Evolutionary conservation across 768 basidiomycete genomes (phyloP), one percentile per base, ranked within the genome.

Genomic region (Kondoa malvinella): DNA sequence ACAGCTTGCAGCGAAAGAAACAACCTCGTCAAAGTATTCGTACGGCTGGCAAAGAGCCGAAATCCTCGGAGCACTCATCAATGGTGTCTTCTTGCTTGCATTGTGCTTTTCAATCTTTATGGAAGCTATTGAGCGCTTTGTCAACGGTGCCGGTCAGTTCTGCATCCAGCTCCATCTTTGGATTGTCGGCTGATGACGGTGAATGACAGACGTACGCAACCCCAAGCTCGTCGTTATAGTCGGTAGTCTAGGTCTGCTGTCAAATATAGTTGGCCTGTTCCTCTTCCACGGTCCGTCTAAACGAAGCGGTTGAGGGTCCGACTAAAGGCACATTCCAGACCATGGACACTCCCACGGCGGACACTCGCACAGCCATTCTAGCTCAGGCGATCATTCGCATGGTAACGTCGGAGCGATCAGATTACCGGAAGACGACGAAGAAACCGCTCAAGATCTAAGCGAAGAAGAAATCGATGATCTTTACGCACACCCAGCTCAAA

Each of bases 21-120:
- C 83, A 31, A 79, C 78, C 33, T 83, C 77, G 4, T 82, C 87
- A 31, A 83, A 85, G 63, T 95, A 95, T 77, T 91, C 94, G 31
- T 97, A 97, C 76, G 94, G 92, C n/a, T 97, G 92, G 94, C 92
- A 97, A 77, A 82, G 95, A 70, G 95, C 95, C 1, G 74, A 75
- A 32, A 73, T 75, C n/a, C 82, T 96, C 4, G 92, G 92, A 26
- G 95, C 95, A 0, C 81, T 97, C 58, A 79, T 97, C 72, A 99
- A 99, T 74, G 95, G 95, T 64, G 91, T 97, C 66, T 97, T 97
- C 80, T 83, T 99, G 3, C 82, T 96, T 57, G 95, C 95, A 0
- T 83, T 97, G 0, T 99, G 95, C 78, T 92, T 97, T 78, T 91
- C 92, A 3, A 96, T 99, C 71, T 86, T 83, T 59, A 79, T 97